phyloP scores from a whole-genome alignment of 352 stramenopile species.

The Phytophthora rubi region DNA sequence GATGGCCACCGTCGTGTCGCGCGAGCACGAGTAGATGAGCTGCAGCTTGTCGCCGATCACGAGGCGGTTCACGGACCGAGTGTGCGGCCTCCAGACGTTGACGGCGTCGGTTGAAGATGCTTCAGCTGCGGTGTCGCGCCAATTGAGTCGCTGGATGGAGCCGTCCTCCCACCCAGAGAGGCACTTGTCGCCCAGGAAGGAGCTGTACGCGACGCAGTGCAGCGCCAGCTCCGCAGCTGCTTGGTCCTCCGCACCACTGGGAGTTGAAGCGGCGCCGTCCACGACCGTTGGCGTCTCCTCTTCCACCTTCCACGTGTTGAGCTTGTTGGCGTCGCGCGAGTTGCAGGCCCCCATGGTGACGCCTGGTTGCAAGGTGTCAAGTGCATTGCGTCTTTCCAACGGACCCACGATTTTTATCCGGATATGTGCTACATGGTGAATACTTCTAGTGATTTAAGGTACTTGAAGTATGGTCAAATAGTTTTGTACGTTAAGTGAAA shows the following conservation, averaged over 20 bases:
- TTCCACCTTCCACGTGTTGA: conserved; percentile 60
- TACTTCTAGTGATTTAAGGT: neutral
- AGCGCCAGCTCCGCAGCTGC: conserved; percentile 48
- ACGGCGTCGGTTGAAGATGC: conserved; percentile 20
- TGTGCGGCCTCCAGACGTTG: conserved; percentile 56
- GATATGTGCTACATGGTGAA: neutral
- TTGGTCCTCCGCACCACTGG: conserved; percentile 19
- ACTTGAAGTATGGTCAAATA: neutral
- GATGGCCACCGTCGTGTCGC: conserved; percentile 75
- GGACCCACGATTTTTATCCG: neutral
- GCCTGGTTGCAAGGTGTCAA: neutral
- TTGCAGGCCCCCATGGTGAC: conserved; percentile 57
- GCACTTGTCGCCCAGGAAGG: conserved; percentile 38
- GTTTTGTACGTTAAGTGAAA: neutral
- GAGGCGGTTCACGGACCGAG: conserved; percentile 67
- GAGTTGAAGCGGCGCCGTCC: conserved; percentile 24
- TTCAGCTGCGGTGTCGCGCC: conserved; percentile 15
- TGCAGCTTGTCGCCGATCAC: conserved; percentile 45
- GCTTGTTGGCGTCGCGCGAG: conserved; percentile 39
- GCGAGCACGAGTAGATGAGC: conserved; percentile 77
- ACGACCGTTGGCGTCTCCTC: conserved; percentile 22
- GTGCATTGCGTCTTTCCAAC: conserved; percentile 29
- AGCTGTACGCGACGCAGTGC: conserved; percentile 56
- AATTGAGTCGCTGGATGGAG: conserved; percentile 54
- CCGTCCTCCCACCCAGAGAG: conserved; percentile 80